phyloP scores from a whole-genome alignment of 768 basidiomycete species.

The Leccinum imitatum region DNA sequence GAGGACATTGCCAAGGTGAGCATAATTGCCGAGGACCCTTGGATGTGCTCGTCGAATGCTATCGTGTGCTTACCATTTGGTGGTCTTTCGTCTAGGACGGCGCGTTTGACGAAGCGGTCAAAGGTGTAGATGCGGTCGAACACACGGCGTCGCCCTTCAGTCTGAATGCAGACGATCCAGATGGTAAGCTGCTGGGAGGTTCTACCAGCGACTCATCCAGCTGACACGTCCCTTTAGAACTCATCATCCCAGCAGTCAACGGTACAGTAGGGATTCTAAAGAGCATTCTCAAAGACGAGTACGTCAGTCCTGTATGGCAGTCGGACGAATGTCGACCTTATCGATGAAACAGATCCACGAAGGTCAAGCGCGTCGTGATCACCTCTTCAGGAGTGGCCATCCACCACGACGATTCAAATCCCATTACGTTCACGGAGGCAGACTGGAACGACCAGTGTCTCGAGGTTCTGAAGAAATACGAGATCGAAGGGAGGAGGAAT shows the following conservation, averaged over 20 bases:
- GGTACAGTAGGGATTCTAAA: too few relatives aligned
- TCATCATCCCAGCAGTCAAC: too few relatives aligned
- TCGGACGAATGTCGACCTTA: background rate
- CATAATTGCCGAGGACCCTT: too few relatives aligned
- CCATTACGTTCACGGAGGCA: constrained; percentile 42
- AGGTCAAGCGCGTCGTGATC: too few relatives aligned
- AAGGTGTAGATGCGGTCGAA: too few relatives aligned
- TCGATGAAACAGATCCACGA: too few relatives aligned
- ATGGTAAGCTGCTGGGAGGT: constrained; percentile 21
- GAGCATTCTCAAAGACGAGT: too few relatives aligned
- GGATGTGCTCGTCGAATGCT: constrained; percentile 30
- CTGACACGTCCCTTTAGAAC: too few relatives aligned
- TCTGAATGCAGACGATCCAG: constrained; percentile 44
- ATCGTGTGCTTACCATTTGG: too few relatives aligned
- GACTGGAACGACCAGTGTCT: constrained; percentile 39
- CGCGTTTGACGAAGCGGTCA: too few relatives aligned
- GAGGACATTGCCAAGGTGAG: constrained; percentile 50
- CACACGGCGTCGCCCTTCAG: constrained; percentile 30
- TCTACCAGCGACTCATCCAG: background rate
- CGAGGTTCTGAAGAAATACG: constrained; percentile 41
- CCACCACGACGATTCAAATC: constrained; percentile 27
- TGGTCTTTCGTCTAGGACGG: too few relatives aligned
- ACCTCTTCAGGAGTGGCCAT: constrained; percentile 41
- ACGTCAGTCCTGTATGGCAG: background rate
- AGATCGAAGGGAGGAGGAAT: constrained; percentile 44